These are phyloP conservation scores for Colletotrichum spinosum DNA, from an alignment of 2,329 filamentous ascomycete species.

Conservation along the genomic window DNA sequence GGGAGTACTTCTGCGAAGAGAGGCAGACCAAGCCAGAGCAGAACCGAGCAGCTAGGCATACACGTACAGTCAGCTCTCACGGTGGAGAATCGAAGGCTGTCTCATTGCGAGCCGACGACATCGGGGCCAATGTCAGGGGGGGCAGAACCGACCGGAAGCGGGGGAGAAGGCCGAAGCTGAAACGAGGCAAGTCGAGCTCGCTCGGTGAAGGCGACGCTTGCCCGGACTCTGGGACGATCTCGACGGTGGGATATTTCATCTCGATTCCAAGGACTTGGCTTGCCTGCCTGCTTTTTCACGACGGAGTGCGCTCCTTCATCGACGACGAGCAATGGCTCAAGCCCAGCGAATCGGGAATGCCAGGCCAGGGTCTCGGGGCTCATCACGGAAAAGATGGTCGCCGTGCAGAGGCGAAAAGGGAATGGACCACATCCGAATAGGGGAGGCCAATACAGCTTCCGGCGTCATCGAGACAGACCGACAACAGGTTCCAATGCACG, in stretches of 20 bases:
- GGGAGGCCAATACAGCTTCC: conserved; percentile 5
- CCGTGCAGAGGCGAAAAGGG: not conserved
- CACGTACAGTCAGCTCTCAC: conserved; percentile 26
- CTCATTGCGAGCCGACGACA: conserved; percentile 29
- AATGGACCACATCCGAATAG: conserved; percentile 1
- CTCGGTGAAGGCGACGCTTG: conserved; percentile 16
- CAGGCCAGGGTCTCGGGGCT: conserved; percentile 15
- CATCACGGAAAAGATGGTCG: conserved; percentile 16
- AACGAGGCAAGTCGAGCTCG: conserved; percentile 7
- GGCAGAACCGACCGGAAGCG: conserved; percentile 20
- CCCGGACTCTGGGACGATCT: conserved; percentile 6
- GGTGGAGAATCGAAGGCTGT: conserved; percentile 29
- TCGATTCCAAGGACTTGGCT: not conserved
- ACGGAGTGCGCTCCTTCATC: not conserved
- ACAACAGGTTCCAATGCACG: conserved; percentile 26
- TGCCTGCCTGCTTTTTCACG: not conserved
- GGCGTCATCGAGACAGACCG: conserved; percentile 24
- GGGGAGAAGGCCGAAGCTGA: conserved; percentile 25
- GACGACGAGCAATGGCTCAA: conserved; percentile 1
- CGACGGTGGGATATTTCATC: not conserved
- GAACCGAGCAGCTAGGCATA: conserved; percentile 7
- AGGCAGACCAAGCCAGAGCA: no score
- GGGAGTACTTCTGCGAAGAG: conserved; percentile 14
- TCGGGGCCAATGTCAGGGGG: conserved; percentile 20
- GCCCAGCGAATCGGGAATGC: conserved; percentile 13